phyloP scores from a whole-genome alignment of 2,329 filamentous ascomycete species.

The Microsporum canis region DNA sequence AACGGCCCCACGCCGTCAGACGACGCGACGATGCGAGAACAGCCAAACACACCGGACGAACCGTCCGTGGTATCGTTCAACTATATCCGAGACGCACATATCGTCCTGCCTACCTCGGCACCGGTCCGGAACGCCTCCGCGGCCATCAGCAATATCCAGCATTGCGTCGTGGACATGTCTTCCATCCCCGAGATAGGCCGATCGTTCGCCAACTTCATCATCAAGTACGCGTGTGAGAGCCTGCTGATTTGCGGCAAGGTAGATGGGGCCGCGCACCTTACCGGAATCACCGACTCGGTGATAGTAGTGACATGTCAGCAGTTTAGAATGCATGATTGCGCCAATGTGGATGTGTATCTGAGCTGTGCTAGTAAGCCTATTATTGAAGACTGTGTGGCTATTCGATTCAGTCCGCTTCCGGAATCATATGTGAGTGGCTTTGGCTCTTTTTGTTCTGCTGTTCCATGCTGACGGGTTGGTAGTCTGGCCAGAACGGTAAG shows the following conservation, averaged over 20 bases:
- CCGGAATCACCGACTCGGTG: conserved; percentile 58
- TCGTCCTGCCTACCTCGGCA: conserved; percentile 62
- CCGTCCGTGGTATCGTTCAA: conserved; percentile 52
- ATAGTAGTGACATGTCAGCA: conserved; percentile 73
- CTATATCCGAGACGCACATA: conserved; percentile 57
- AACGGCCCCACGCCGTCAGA: too few species aligned
- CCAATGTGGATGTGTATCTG: conserved; percentile 71
- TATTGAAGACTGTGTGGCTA: conserved; percentile 71
- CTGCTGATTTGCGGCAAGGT: conserved; percentile 71
- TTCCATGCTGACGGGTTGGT: background rate
- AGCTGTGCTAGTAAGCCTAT: conserved; percentile 75
- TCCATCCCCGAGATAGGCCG: conserved; percentile 45
- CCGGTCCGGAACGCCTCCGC: conserved; percentile 62
- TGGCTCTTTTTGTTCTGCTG: too few species aligned
- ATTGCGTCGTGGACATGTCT: conserved; percentile 72
- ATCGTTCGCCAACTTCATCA: conserved; percentile 58
- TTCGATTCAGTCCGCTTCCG: conserved; percentile 72
- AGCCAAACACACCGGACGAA: background rate
- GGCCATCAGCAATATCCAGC: conserved; percentile 55
- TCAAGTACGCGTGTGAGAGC: conserved; percentile 59
- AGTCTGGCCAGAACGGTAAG: conserved; percentile 8
- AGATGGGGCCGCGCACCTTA: conserved; percentile 72
- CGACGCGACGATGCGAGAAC: background rate
- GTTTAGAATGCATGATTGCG: conserved; percentile 82
- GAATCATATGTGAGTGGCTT: conserved; percentile 50